Evolutionary conservation across 176 grass and related monocot genomes (phyloP).

Genomic region (Microstegium vimineum): DNA sequence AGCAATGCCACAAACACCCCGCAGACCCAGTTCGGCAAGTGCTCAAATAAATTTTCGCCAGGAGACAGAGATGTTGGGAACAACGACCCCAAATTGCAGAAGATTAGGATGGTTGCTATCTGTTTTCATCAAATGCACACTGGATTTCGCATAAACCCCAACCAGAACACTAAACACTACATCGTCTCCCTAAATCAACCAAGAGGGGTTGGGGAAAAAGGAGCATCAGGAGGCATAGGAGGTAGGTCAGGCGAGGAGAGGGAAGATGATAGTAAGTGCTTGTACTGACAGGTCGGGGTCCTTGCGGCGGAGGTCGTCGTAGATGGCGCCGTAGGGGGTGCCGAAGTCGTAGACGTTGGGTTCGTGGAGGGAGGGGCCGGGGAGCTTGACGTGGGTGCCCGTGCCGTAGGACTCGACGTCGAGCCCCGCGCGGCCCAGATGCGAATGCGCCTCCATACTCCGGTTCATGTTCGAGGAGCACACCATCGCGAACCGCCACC

Average conservation of each 20-base stretch:
- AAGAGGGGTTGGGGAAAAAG: no score
- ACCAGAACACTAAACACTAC: not conserved
- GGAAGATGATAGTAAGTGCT: not conserved
- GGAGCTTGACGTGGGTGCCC: conserved; percentile 84
- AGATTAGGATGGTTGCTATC: not conserved
- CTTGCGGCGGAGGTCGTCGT: conserved; percentile 86
- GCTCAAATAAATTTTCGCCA: not conserved
- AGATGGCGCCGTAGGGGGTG: conserved; percentile 79
- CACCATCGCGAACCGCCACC: conserved; percentile 84
- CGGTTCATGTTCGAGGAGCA: conserved; percentile 98
- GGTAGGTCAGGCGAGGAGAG: not conserved
- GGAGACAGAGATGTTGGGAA: not conserved
- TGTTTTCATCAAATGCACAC: not conserved
- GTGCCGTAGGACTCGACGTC: conserved; percentile 91
- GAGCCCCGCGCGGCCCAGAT: conserved; percentile 67
- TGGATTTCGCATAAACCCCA: not conserved
- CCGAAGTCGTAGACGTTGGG: conserved; percentile 93
- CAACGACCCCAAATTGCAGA: not conserved
- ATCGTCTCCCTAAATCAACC: not conserved
- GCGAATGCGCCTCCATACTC: conserved; percentile 93
- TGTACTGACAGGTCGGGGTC: conserved; percentile 66
- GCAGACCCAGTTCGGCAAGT: not conserved
- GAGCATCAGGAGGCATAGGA: no score
- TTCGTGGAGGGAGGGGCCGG: conserved; percentile 78
- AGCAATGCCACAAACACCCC: not conserved